phyloP scores from a whole-genome alignment of 495 filamentous ascomycete genomes.

The Pyrenula massariospora region DNA sequence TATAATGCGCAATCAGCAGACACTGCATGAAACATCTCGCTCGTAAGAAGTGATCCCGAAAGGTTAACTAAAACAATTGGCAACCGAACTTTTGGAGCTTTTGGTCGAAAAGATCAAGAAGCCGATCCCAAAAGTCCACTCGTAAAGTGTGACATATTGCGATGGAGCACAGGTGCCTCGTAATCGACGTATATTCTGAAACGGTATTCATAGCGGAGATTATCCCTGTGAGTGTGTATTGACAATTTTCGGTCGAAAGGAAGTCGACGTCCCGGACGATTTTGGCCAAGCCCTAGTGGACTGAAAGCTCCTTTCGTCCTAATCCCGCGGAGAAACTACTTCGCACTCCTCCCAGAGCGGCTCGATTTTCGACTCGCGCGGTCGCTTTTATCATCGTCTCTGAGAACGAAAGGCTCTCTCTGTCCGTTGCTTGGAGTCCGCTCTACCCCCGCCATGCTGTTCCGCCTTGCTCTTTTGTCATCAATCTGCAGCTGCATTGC shows the following conservation, averaged over 20 bases:
- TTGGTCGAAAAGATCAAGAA: not conserved
- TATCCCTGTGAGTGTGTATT: too few species aligned
- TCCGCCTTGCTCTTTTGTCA: not conserved
- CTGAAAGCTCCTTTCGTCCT: not conserved
- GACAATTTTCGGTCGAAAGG: too few species aligned
- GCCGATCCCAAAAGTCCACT: not conserved
- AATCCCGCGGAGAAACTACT: not conserved
- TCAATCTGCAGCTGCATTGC: conserved; percentile 2
- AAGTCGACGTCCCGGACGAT: too few species aligned
- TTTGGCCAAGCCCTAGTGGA: too few species aligned
- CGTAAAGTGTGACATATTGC: not conserved
- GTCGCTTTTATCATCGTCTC: conserved; percentile 27
- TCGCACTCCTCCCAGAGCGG: conserved; percentile 23
- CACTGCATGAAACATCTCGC: too few species aligned
- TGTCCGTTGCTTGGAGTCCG: not conserved
- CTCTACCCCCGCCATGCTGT: not conserved
- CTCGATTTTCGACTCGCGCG: conserved; percentile 25
- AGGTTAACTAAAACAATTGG: not conserved
- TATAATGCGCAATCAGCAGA: too few species aligned
- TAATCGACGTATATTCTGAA: not conserved
- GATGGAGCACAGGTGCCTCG: not conserved
- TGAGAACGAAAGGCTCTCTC: not conserved
- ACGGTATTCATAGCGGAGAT: too few species aligned
- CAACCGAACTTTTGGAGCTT: not conserved
- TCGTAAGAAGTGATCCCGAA: not conserved